Conservation (phyloP, 768 basidiomycete genomes). For the Gelatoporia subvermispora region DNA sequence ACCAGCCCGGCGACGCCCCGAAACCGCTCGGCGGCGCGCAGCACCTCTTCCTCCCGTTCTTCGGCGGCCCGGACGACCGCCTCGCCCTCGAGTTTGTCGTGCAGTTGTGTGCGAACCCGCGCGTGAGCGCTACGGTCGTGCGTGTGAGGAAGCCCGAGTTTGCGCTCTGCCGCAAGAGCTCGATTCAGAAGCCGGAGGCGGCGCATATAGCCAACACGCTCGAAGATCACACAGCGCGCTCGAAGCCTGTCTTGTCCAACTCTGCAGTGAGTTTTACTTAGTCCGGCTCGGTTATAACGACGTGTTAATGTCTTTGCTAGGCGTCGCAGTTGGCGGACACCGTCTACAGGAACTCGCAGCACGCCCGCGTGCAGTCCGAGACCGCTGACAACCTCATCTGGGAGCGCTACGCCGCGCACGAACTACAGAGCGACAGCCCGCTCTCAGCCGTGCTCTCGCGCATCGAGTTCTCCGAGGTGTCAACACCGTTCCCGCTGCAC, state of each 20-base stretch:
- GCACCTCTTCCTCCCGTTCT: constrained; percentile 85
- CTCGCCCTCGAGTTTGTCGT: constrained; percentile 80
- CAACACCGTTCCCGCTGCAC: constrained; percentile 57
- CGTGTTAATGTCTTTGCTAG: constrained; percentile 3
- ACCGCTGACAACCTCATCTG: constrained; percentile 81
- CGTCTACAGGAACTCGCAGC: constrained; percentile 49
- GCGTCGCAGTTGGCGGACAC: constrained; percentile 57
- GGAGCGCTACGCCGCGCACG: constrained; percentile 49
- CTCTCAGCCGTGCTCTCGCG: constrained; percentile 41
- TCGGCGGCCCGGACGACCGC: constrained; percentile 92
- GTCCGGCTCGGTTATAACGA: neutral
- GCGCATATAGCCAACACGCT: constrained; percentile 24
- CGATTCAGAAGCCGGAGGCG: constrained; percentile 21
- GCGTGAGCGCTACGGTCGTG: constrained; percentile 70
- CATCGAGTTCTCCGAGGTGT: constrained; percentile 55
- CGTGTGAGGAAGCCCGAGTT: constrained; percentile 50
- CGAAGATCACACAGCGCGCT: constrained; percentile 8
- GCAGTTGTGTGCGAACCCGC: constrained; percentile 71
- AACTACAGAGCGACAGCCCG: constrained; percentile 4
- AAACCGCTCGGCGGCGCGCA: constrained; percentile 31
- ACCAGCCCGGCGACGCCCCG: constrained; percentile 22
- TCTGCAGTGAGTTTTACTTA: neutral
- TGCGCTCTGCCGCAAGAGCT: neutral
- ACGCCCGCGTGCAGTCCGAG: constrained; percentile 65
- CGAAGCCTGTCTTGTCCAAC: constrained; percentile 7